These are phyloP conservation scores for Haematococcus lacustris DNA, from an alignment of 139 green algal species.

Conservation along the genomic window DNA sequence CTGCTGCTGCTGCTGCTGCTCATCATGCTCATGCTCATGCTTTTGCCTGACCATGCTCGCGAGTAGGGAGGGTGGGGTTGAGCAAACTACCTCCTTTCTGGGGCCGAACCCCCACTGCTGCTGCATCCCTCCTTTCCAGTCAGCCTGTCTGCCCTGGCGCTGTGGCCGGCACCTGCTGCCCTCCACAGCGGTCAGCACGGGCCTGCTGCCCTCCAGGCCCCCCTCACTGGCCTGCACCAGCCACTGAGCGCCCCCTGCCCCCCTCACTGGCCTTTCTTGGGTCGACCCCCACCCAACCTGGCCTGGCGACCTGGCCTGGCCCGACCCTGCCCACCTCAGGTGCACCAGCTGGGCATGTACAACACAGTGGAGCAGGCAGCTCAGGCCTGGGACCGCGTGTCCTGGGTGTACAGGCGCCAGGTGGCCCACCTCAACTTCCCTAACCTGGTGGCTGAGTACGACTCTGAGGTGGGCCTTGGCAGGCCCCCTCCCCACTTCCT, in stretches of 20 bases:
- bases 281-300: background rate
- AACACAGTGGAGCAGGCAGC: conserved; percentile 16
- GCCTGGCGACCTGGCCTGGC: background rate
- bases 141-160: too few relatives aligned
- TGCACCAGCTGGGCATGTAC: conserved; percentile 27
- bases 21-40: too few relatives aligned
- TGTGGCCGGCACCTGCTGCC: background rate
- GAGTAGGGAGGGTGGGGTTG: too few relatives aligned
- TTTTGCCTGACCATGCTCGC: too few relatives aligned
- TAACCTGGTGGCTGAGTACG: conserved; percentile 7
- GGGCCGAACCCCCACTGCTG: too few relatives aligned
- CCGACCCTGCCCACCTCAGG: background rate
- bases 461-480: background rate
- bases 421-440: conserved; percentile 10
- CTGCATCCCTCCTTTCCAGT: too few relatives aligned
- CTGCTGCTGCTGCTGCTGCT: too few relatives aligned
- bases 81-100: too few relatives aligned
- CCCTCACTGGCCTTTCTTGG: background rate
- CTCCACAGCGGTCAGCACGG: background rate
- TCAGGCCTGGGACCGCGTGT: conserved; percentile 14
- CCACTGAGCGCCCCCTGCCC: too few relatives aligned
- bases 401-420: conserved; percentile 3
- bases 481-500: background rate
- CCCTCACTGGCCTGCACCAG: background rate
- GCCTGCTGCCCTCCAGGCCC: background rate